Conservation (phyloP, 306 rosid species). For the Rubus parviflorus region DNA sequence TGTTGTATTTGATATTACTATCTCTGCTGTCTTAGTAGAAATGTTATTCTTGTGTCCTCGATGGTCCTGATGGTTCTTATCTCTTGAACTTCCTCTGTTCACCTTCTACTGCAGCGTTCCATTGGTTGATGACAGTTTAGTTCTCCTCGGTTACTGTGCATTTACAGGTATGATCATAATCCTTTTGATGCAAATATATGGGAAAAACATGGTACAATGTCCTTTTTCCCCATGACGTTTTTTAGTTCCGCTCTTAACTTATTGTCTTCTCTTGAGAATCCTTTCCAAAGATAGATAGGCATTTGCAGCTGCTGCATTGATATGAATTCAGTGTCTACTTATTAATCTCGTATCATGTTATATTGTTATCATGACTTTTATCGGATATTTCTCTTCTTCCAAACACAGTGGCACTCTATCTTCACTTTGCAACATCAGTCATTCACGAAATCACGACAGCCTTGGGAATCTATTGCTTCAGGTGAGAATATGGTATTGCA, state of each 20-base stretch:
- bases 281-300: background rate
- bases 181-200: background rate
- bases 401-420: constrained; percentile 64
- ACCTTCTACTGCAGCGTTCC: constrained; percentile 62
- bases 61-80: constrained; percentile 12
- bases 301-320: constrained; percentile 4
- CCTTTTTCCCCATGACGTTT: background rate
- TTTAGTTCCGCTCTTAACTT: background rate
- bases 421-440: constrained; percentile 79
- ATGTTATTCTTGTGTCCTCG: constrained; percentile 13
- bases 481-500: constrained; percentile 43
- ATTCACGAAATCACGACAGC: constrained; percentile 79
- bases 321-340: constrained; percentile 9
- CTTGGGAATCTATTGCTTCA: constrained; percentile 89
- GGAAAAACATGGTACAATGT: background rate
- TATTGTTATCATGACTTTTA: background rate
- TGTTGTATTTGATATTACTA: constrained; percentile 30
- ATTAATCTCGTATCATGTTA: background rate
- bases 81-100: constrained; percentile 26
- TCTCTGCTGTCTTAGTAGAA: constrained; percentile 7
- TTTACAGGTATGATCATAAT: constrained; percentile 53
- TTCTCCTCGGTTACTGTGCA: constrained; percentile 73
- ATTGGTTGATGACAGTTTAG: constrained; percentile 69
- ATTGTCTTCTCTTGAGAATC: background rate
- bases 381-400: constrained; percentile 26